These are phyloP conservation scores for Alternaria sp. DNA, from an alignment of 2,329 filamentous ascomycete species.

Conservation along the genomic window DNA sequence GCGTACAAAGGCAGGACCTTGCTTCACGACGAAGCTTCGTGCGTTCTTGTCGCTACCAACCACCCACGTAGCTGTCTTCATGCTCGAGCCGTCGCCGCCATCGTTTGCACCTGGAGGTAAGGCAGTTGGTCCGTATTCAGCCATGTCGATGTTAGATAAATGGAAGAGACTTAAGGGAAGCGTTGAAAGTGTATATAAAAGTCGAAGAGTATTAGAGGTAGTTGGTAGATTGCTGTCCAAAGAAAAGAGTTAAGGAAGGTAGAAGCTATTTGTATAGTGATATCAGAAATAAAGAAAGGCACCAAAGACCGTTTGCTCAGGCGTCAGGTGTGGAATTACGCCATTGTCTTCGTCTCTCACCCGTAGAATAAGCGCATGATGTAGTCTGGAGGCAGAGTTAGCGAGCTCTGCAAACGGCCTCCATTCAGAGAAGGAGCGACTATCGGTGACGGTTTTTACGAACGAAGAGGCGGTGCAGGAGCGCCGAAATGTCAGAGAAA, in stretches of 20 bases:
- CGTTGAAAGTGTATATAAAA: not conserved
- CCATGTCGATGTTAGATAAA: not conserved
- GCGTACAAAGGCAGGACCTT: not conserved
- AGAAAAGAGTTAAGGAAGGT: not conserved
- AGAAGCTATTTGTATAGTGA: not conserved
- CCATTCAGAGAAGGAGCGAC: not conserved
- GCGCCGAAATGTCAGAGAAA: not conserved
- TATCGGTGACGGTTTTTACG: not conserved
- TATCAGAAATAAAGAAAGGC: not conserved
- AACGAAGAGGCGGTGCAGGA: not conserved
- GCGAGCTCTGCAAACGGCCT: not conserved
- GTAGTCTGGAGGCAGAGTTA: not conserved
- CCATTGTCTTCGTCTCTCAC: not conserved
- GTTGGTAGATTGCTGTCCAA: not conserved
- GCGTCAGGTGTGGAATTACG: not conserved
- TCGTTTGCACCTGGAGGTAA: not conserved
- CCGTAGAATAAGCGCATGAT: not conserved
- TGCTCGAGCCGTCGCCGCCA: not conserved
- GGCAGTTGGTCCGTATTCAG: not conserved
- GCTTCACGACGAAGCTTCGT: not conserved
- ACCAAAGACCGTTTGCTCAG: not conserved
- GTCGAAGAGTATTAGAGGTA: not conserved
- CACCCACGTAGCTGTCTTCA: not conserved
- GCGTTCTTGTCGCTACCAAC: slow-evolving; percentile 1
- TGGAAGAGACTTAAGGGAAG: not conserved